Conservation (phyloP, 75 land plant genomes). For the Pseudotsuga menziesii region DNA sequence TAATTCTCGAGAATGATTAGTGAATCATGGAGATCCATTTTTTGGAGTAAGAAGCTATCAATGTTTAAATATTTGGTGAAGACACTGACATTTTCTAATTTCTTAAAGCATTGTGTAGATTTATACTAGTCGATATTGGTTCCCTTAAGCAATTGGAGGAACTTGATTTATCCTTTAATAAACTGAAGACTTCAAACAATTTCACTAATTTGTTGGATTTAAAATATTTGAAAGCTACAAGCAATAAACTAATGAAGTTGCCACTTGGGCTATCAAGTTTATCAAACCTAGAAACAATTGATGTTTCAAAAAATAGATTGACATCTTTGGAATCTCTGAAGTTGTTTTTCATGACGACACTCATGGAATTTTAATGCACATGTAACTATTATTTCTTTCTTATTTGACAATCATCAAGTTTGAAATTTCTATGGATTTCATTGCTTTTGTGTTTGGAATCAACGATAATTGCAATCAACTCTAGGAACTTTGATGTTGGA, state of each 20-base stretch:
- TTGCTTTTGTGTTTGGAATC: not conserved
- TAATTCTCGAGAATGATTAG: not conserved
- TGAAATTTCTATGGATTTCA: not conserved
- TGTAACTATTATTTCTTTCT: conserved; percentile 28
- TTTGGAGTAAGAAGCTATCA: not conserved
- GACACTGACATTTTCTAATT: not conserved
- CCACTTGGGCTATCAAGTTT: conserved; percentile 51
- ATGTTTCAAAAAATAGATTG: conserved; percentile 75
- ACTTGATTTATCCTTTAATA: conserved; percentile 86
- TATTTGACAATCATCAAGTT: conserved; percentile 8
- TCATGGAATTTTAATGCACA: conserved; percentile 65
- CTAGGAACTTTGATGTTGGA: not conserved
- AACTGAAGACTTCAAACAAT: conserved; percentile 59
- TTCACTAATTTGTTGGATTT: conserved; percentile 52
- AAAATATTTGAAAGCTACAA: conserved; percentile 52
- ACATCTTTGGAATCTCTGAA: conserved; percentile 61
- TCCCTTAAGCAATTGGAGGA: conserved; percentile 61
- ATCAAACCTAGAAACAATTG: conserved; percentile 55
- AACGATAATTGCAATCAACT: not conserved
- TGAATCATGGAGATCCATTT: conserved; percentile 13
- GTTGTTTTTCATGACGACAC: conserved; percentile 55
- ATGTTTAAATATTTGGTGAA: conserved; percentile 2
- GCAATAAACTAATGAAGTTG: conserved; percentile 74
- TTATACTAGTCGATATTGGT: conserved; percentile 82
- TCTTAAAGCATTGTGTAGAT: conserved; percentile 44